Conservation (phyloP, 2,329 filamentous ascomycete species). For the Arachnomyces sp. region DNA sequence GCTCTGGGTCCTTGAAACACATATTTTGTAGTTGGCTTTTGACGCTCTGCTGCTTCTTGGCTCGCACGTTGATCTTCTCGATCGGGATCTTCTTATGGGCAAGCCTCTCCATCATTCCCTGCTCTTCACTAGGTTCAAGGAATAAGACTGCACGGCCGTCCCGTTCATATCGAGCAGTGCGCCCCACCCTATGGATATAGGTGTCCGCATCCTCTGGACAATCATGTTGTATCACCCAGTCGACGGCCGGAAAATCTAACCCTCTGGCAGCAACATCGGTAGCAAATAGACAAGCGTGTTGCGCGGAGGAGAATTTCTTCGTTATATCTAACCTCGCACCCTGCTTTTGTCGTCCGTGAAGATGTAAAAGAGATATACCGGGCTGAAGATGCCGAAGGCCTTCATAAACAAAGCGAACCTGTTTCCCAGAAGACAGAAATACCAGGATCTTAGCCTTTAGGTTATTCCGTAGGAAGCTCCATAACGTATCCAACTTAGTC, state of each 20-base stretch:
- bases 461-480: constrained; percentile 83
- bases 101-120: constrained; percentile 77
- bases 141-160: constrained; percentile 84
- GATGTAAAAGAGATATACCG: constrained; percentile 83
- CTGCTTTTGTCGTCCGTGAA: constrained; percentile 92
- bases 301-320: constrained; percentile 67
- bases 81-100: constrained; percentile 87
- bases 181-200: constrained; percentile 91
- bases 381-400: constrained; percentile 87
- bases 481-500: constrained; percentile 86
- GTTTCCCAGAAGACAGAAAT: constrained; percentile 90
- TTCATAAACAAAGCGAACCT: constrained; percentile 93
- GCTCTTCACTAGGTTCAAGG: constrained; percentile 83
- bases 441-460: constrained; percentile 92
- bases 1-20: constrained; percentile 87
- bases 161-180: constrained; percentile 87
- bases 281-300: constrained; percentile 81
- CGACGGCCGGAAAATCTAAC: constrained; percentile 90
- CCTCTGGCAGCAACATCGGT: constrained; percentile 93
- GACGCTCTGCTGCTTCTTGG: constrained; percentile 83
- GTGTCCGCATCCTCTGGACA: constrained; percentile 95
- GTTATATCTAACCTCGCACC: constrained; percentile 81
- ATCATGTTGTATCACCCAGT: constrained; percentile 98
- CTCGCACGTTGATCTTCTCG: constrained; percentile 73
- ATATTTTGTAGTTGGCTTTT: constrained; percentile 80